Conservation (phyloP, 1,284 basidiomycete species). For the Ganoderma leucocontextum region DNA sequence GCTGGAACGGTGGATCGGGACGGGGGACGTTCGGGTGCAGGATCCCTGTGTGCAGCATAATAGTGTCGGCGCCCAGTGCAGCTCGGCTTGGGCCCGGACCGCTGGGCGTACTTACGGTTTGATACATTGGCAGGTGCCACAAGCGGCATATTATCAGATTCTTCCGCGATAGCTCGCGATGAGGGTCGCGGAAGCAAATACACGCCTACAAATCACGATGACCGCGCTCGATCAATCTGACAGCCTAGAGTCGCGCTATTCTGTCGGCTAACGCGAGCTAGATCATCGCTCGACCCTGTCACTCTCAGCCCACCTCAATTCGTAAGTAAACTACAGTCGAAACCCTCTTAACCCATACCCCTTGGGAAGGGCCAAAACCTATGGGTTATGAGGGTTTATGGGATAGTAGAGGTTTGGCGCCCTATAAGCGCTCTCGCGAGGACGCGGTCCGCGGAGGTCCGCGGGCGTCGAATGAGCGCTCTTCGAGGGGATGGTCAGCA, state of each 20-base stretch:
- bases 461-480: no score
- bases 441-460: no score
- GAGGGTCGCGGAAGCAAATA: conserved; percentile 36
- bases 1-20: conserved; percentile 24
- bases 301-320: neutral
- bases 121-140: conserved; percentile 23
- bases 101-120: conserved; percentile 4
- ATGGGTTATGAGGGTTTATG: no score
- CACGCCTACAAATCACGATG: conserved; percentile 30
- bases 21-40: conserved; percentile 10
- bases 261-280: conserved; percentile 5
- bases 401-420: no score
- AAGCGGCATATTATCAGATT: conserved; percentile 30
- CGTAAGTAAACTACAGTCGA: neutral
- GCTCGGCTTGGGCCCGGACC: conserved; percentile 11
- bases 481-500: no score
- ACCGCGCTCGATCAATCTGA: conserved; percentile 20
- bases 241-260: neutral
- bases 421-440: no score
- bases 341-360: no score
- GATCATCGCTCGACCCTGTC: conserved; percentile 1
- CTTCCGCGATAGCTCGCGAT: conserved; percentile 26
- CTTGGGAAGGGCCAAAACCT: no score
- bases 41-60: neutral
- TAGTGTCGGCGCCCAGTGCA: no score